phyloP scores from a whole-genome alignment of 1,139 yeast species.

The Saccharomyces hybrid region DNA sequence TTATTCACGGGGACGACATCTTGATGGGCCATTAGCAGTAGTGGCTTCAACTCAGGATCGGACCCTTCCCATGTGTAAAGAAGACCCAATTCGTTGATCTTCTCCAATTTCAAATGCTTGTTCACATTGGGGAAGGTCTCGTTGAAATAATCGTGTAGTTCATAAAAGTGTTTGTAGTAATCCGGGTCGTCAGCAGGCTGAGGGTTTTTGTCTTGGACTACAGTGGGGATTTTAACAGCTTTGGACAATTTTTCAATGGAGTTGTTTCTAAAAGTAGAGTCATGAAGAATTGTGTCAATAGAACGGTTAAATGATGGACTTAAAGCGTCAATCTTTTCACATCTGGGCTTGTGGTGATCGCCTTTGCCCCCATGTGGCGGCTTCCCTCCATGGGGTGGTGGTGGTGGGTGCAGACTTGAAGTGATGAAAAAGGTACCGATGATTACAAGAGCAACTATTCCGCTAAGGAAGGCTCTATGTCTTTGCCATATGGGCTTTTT shows the following conservation, averaged over 20 bases:
- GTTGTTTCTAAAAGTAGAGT: constrained; percentile 35
- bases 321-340: constrained; percentile 11
- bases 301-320: constrained; percentile 16
- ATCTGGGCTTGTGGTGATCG: not conserved
- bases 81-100: constrained; percentile 60
- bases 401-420: not conserved
- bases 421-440: not conserved
- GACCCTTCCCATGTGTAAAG: constrained; percentile 63
- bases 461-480: not conserved
- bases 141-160: constrained; percentile 49
- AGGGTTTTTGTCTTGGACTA: constrained; percentile 45
- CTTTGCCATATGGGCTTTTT: not conserved
- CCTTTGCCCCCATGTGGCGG: not conserved
- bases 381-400: not conserved
- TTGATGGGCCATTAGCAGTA: constrained; percentile 67
- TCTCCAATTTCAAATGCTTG: constrained; percentile 41
- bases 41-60: constrained; percentile 48
- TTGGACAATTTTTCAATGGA: constrained; percentile 30
- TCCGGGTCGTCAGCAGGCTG: constrained; percentile 37
- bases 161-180: constrained; percentile 25
- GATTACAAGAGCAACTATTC: not conserved
- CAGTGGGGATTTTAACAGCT: too few relatives aligned
- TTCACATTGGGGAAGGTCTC: constrained; percentile 57
- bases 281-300: constrained; percentile 32
- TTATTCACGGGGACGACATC: constrained; percentile 78